These are phyloP conservation scores for Pseudogymnoascus verrucosus DNA, from an alignment of 2,329 filamentous ascomycete genomes.

Conservation along the genomic window DNA sequence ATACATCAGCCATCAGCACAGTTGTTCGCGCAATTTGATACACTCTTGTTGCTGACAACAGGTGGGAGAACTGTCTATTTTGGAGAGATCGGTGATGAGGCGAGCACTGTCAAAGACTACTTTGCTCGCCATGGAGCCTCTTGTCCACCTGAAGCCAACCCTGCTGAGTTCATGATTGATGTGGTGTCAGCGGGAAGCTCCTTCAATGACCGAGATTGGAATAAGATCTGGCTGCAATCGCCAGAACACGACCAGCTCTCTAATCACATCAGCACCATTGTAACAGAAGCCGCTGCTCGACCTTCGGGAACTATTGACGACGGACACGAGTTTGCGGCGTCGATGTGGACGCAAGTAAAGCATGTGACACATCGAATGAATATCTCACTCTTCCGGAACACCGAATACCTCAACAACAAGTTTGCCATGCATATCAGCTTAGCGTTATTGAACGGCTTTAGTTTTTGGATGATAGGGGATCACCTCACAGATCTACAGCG, in stretches of 20 bases:
- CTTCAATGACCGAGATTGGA: slow-evolving; percentile 47
- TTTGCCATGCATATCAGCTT: slow-evolving; percentile 44
- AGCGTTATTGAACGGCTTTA: slow-evolving; percentile 53
- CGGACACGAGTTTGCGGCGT: slow-evolving; percentile 64
- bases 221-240: slow-evolving; percentile 61
- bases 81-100: slow-evolving; percentile 55
- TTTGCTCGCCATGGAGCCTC: slow-evolving; percentile 53
- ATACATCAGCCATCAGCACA: slow-evolving; percentile 48
- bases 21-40: slow-evolving; percentile 50
- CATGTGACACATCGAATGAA: slow-evolving; percentile 58
- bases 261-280: slow-evolving; percentile 56
- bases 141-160: slow-evolving; percentile 44
- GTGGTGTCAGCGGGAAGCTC: slow-evolving; percentile 34
- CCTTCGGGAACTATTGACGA: slow-evolving; percentile 35
- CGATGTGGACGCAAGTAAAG: slow-evolving; percentile 54
- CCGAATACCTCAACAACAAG: slow-evolving; percentile 42
- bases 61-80: slow-evolving; percentile 64
- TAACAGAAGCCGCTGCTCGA: slow-evolving; percentile 43
- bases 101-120: slow-evolving; percentile 48
- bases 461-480: slow-evolving; percentile 51
- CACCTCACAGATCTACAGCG: slow-evolving; percentile 43
- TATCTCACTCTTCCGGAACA: slow-evolving; percentile 54
- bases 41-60: slow-evolving; percentile 53
- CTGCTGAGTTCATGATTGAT: slow-evolving; percentile 35
- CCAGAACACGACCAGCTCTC: slow-evolving; percentile 48